Percentiles rank a stretch among this genome's conserved stretches.
These are phyloP conservation scores for Tulasnella sp. DNA, from an alignment of 768 basidiomycete genomes.

Conservation along the genomic window DNA sequence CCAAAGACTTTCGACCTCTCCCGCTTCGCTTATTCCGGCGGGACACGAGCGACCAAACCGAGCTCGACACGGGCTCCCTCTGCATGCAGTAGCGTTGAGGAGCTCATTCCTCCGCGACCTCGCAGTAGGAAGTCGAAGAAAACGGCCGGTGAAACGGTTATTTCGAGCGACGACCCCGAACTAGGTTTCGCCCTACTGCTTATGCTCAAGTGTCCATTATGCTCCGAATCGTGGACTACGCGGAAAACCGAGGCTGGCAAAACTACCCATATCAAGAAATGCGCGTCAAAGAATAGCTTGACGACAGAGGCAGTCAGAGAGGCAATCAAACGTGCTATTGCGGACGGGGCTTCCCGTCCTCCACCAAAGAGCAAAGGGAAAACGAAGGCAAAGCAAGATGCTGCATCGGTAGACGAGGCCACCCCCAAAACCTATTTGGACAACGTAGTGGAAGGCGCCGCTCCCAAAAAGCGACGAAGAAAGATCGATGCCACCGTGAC, in stretches of 20 bases:
- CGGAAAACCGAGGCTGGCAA: constrained; percentile 59
- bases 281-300: constrained; percentile 54
- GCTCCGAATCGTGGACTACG: constrained; percentile 50
- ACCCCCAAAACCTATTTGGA: constrained; percentile 42
- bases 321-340: background rate
- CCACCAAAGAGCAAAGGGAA: constrained; percentile 27
- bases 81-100: background rate
- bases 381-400: constrained; percentile 19
- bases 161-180: background rate
- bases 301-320: constrained; percentile 35
- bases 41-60: background rate
- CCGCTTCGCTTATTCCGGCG: background rate
- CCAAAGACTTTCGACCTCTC: background rate
- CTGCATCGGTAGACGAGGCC: constrained; percentile 27
- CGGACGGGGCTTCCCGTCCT: background rate
- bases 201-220: constrained; percentile 15
- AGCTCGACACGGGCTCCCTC: background rate
- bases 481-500: constrained; percentile 35
- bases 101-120: background rate
- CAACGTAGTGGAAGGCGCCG: constrained; percentile 42
- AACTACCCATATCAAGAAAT: constrained; percentile 55
- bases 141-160: too few relatives aligned
- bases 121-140: background rate
- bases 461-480: constrained; percentile 40
- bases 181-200: background rate